Conservation (phyloP, 176 grass and related monocot genomes). For the Alloteropsis semialata region DNA sequence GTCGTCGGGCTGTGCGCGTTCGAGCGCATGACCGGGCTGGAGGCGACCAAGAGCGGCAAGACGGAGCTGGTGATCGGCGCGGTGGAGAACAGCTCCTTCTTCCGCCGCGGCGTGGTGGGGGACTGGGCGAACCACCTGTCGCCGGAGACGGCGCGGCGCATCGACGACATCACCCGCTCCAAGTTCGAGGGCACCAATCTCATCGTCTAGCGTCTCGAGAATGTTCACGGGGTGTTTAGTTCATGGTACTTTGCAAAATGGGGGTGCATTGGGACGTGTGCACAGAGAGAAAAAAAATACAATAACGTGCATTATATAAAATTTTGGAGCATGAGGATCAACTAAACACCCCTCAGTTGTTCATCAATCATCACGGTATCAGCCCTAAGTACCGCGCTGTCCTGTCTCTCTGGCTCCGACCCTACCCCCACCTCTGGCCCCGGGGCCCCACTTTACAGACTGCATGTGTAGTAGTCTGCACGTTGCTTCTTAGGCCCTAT, state of each 20-base stretch:
- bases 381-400: background rate
- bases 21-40: background rate
- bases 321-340: too few species aligned
- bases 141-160: background rate
- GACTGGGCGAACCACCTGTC: background rate
- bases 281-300: too few species aligned
- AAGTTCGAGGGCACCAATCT: background rate
- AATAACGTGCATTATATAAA: too few species aligned
- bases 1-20: constrained; percentile 21
- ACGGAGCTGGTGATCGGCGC: background rate
- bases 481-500: background rate
- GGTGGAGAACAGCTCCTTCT: background rate
- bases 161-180: background rate
- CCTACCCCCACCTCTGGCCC: background rate
- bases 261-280: too few species aligned
- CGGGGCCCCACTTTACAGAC: background rate
- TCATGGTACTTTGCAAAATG: too few species aligned
- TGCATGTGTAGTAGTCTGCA: background rate
- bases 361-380: too few species aligned
- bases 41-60: background rate
- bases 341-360: too few species aligned
- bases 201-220: background rate
- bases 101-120: background rate
- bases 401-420: background rate
- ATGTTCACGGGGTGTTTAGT: too few species aligned